phyloP scores from a whole-genome alignment of 2,329 filamentous ascomycete species.

The Biscogniauxia marginata region DNA sequence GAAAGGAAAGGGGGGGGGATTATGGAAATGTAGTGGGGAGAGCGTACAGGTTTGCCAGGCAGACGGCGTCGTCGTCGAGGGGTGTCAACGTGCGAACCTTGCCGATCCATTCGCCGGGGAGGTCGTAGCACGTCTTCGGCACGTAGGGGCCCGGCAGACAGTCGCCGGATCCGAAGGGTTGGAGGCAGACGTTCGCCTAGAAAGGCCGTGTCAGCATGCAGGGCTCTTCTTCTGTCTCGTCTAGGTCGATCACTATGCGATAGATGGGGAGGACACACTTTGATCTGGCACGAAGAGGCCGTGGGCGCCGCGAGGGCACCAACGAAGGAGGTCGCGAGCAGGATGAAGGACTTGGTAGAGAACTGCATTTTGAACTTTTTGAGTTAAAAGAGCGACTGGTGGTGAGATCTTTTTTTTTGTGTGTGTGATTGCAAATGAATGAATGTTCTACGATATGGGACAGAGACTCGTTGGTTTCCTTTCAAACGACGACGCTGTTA shows the following conservation, averaged over 20 bases:
- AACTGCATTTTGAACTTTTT: neutral
- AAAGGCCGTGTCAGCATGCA: neutral
- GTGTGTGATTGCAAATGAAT: neutral
- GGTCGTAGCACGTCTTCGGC: constrained; percentile 1
- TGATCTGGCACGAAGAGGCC: neutral
- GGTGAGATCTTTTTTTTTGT: neutral
- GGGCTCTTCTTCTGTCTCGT: too few relatives aligned
- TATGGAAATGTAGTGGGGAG: too few relatives aligned
- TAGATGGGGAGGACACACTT: neutral
- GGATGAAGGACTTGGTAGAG: neutral
- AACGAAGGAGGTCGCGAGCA: neutral
- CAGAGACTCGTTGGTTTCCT: too few relatives aligned
- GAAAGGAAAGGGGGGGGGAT: neutral
- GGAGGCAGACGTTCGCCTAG: constrained; percentile 2
- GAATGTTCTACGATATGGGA: too few relatives aligned
- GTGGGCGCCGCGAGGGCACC: neutral
- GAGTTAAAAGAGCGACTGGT: neutral
- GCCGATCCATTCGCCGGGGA: neutral
- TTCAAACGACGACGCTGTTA: too few relatives aligned
- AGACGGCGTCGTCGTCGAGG: constrained; percentile 1
- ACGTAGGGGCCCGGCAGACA: neutral
- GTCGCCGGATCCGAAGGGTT: neutral
- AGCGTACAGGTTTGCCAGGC: constrained; percentile 1
- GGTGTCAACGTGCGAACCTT: neutral
- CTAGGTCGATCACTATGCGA: neutral